Evolutionary conservation across 345 rosid genomes (phyloP).

Genomic region (Populus simonii): DNA sequence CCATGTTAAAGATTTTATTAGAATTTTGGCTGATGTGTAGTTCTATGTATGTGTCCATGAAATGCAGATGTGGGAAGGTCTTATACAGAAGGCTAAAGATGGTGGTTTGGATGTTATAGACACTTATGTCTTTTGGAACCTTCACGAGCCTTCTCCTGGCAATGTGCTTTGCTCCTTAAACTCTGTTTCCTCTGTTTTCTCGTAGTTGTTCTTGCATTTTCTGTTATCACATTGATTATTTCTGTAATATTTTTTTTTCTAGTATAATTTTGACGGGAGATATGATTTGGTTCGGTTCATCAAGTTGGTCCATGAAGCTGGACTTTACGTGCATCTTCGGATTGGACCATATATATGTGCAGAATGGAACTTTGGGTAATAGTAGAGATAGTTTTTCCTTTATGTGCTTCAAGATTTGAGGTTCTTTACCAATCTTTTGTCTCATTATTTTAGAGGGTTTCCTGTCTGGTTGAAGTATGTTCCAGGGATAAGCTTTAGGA

Average conservation of each 20-base stretch:
- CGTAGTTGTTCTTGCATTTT: background rate
- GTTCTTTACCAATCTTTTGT: background rate
- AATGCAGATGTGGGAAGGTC: constrained; percentile 35
- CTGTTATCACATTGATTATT: background rate
- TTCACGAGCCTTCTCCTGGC: constrained; percentile 35
- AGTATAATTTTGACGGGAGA: constrained; percentile 34
- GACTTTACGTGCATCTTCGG: constrained; percentile 22
- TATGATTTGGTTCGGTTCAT: constrained; percentile 25
- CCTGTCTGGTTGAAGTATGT: constrained; percentile 35
- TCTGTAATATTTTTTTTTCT: background rate
- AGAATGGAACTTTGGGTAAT: constrained; percentile 32
- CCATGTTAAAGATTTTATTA: background rate
- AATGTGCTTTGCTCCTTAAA: constrained; percentile 5
- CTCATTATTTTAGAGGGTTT: constrained; percentile 20
- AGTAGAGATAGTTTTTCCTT: background rate
- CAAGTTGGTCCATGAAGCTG: constrained; percentile 22
- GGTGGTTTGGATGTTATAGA: constrained; percentile 30
- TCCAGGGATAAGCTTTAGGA: constrained; percentile 28
- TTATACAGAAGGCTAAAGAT: constrained; percentile 30
- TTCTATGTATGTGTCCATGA: background rate
- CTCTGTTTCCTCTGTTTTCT: background rate
- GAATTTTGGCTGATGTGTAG: background rate
- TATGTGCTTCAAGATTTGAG: background rate
- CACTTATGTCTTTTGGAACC: constrained; percentile 32
- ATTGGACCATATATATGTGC: constrained; percentile 29